Percentiles rank a stretch among this genome's conserved stretches.
Conservation (phyloP, 2,329 filamentous ascomycete genomes). For the Penicillium sp. region DNA sequence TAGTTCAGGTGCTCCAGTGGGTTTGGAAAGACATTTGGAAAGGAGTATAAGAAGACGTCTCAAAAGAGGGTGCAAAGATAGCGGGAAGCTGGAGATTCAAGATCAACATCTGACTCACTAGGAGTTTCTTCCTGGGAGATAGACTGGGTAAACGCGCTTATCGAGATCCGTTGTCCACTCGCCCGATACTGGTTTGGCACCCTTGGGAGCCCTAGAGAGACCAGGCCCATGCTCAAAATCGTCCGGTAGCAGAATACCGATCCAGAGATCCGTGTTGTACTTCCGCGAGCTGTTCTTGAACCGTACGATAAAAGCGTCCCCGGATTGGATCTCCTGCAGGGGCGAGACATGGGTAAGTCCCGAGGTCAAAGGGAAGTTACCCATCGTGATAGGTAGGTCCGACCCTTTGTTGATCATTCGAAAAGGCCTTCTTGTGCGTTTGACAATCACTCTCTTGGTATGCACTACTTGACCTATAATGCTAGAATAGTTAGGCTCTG, state of each 20-base stretch:
- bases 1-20: neutral
- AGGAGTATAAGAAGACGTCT: neutral
- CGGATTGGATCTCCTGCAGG: neutral
- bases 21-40: neutral
- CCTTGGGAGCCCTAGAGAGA: neutral
- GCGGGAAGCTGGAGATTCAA: neutral
- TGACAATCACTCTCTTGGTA: neutral
- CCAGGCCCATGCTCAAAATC: neutral
- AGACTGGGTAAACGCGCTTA: neutral
- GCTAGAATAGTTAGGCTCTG: neutral
- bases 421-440: neutral
- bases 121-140: neutral
- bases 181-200: neutral
- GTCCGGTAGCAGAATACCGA: neutral
- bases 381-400: neutral
- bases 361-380: neutral
- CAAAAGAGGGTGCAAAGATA: neutral
- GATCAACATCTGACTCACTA: neutral
- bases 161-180: neutral
- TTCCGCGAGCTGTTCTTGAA: neutral
- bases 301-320: neutral
- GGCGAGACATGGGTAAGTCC: neutral
- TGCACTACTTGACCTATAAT: neutral
- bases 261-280: neutral
- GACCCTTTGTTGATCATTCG: neutral